phyloP scores from a whole-genome alignment of 352 stramenopile genomes.

The Ophiocytium majus region DNA sequence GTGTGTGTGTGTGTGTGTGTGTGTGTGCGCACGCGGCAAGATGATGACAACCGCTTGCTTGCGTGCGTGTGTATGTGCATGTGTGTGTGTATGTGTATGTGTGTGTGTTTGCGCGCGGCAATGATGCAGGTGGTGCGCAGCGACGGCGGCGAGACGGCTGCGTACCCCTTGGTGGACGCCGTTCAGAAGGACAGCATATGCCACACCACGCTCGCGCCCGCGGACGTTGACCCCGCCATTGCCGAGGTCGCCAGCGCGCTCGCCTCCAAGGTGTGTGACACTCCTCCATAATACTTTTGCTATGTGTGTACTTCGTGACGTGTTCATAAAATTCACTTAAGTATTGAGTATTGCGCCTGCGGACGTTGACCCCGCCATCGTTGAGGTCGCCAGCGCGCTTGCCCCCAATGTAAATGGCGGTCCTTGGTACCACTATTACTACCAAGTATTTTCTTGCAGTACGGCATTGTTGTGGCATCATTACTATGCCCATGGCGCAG shows the following conservation, averaged over 20 bases:
- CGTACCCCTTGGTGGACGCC: slow-evolving; percentile 94
- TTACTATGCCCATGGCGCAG: too few species aligned
- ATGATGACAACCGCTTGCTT: too few species aligned
- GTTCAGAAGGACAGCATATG: slow-evolving; percentile 96
- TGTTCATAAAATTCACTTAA: too few species aligned
- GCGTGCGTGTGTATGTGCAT: too few species aligned
- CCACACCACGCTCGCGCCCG: slow-evolving; percentile 87
- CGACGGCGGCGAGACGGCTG: slow-evolving; percentile 64
- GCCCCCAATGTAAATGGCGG: slow-evolving; percentile 15
- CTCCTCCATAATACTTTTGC: neutral
- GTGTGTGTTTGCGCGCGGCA: too few species aligned
- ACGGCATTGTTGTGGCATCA: too few species aligned
- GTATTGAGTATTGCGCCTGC: too few species aligned
- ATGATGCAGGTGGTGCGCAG: slow-evolving; percentile 51
- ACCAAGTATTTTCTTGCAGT: too few species aligned
- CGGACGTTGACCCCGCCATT: slow-evolving; percentile 64
- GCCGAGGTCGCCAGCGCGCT: slow-evolving; percentile 36
- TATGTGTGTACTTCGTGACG: neutral
- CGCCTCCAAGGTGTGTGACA: slow-evolving; percentile 12
- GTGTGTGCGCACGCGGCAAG: too few species aligned
- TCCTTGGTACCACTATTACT: too few species aligned
- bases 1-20: too few species aligned
- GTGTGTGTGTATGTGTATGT: too few species aligned
- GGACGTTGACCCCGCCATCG: slow-evolving; percentile 61
- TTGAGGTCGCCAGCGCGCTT: slow-evolving; percentile 34